Percentiles rank a stretch among this genome's conserved stretches.
These are phyloP conservation scores for Carex scoparia DNA, from an alignment of 176 grass and related monocot species.

Conservation along the genomic window DNA sequence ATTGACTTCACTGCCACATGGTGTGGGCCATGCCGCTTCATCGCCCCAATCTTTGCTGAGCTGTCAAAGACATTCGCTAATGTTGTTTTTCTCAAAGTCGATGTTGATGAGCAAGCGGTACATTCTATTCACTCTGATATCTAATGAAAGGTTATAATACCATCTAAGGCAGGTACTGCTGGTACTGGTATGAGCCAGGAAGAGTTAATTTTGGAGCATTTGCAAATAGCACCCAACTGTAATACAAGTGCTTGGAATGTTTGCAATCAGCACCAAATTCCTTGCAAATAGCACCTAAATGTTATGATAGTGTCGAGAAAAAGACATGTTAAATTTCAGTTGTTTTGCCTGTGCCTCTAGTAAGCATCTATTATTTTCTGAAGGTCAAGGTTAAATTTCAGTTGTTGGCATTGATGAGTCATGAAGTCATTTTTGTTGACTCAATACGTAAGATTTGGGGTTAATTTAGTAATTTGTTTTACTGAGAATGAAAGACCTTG, in stretches of 20 bases:
- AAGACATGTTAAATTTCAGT: background rate
- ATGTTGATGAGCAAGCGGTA: slow-evolving; percentile 39
- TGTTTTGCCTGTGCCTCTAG: background rate
- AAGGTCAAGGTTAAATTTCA: background rate
- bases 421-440: background rate
- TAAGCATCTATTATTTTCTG: background rate
- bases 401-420: background rate
- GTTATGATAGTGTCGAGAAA: background rate
- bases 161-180: background rate
- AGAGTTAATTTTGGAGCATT: background rate
- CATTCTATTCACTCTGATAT: background rate
- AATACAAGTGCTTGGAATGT: no score
- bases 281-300: background rate
- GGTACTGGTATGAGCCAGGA: background rate
- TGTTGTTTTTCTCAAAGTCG: slow-evolving; percentile 37
- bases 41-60: slow-evolving; percentile 19
- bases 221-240: background rate
- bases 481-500: background rate
- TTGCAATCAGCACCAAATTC: background rate
- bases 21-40: slow-evolving; percentile 43
- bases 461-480: background rate
- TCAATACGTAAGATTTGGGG: background rate
- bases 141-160: background rate
- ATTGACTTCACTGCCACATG: slow-evolving; percentile 47
- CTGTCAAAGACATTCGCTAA: slow-evolving; percentile 18